Conservation (phyloP, 306 rosid species). For the Vigna trinervia region DNA sequence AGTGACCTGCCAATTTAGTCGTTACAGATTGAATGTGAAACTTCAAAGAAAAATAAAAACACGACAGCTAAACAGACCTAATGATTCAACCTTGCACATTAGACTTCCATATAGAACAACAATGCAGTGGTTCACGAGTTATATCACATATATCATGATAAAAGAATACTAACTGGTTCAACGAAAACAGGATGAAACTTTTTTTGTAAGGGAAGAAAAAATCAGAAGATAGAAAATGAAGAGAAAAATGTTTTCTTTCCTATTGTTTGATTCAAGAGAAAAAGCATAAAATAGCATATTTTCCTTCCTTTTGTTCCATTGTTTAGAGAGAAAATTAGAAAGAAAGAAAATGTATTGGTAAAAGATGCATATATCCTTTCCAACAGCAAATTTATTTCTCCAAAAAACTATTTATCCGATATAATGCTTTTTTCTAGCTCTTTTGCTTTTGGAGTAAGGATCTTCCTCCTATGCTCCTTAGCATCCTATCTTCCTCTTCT, state of each 20-base stretch:
- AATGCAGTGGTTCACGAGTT: constrained; percentile 10
- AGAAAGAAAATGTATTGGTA: not conserved
- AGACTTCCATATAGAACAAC: constrained; percentile 27
- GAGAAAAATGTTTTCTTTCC: not conserved
- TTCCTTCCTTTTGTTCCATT: not conserved
- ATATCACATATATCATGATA: not conserved
- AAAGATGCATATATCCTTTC: not conserved
- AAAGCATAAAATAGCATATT: not conserved
- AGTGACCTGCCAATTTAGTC: not conserved
- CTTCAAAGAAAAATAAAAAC: constrained; percentile 11
- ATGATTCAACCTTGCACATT: not conserved
- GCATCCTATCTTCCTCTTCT: not conserved
- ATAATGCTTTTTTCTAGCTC: not conserved
- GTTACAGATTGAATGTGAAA: constrained; percentile 15
- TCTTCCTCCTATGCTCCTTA: not conserved
- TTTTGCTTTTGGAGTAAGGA: not conserved
- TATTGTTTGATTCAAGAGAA: not conserved
- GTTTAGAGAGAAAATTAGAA: not conserved
- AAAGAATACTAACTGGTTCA: constrained; percentile 22
- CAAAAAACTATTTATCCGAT: not conserved
- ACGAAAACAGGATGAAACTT: constrained; percentile 20
- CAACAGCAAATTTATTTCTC: not conserved
- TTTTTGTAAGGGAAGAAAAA: not conserved
- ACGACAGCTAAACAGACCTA: constrained; percentile 30
- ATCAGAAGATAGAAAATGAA: not conserved